A percentile compares a stretch with the other conserved stretches of the same genome.
Conservation (phyloP, 441 rosid genomes). For the Adansonia gregorii region DNA sequence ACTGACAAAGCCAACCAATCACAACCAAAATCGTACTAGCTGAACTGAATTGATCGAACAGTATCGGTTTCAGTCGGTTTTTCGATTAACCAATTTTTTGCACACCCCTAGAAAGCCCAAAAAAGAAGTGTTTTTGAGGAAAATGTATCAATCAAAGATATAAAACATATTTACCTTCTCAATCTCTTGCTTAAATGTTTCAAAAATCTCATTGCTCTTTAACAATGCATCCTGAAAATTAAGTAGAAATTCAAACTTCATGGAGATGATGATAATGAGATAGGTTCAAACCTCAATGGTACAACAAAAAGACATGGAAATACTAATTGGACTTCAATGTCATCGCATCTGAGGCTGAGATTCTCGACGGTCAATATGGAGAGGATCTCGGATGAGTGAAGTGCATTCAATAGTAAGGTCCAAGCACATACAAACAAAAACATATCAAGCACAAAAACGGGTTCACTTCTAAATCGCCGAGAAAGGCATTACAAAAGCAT, state of each 20-base stretch:
- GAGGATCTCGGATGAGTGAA: neutral
- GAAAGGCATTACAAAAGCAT: neutral
- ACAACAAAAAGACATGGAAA: neutral
- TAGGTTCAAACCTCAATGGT: neutral
- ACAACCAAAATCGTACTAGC: no score
- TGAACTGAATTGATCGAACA: no score
- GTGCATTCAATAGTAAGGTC: neutral
- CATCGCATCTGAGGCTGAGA: neutral
- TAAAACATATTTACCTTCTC: constrained; percentile 62
- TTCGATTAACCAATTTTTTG: no score
- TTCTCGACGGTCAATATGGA: neutral
- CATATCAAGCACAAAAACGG: neutral
- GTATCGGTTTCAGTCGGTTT: no score
- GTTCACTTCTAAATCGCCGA: neutral
- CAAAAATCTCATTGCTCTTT: constrained; percentile 94
- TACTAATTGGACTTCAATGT: neutral
- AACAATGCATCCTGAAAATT: constrained; percentile 76
- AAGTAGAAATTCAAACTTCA: constrained; percentile 16
- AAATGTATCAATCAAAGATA: neutral
- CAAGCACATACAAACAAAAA: neutral
- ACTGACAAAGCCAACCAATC: no score
- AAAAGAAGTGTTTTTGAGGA: neutral
- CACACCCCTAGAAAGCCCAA: neutral
- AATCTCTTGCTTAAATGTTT: constrained; percentile 91
- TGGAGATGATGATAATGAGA: neutral